These are phyloP conservation scores for Candolleomyces eurysporus DNA, from an alignment of 768 basidiomycete genomes.

Conservation along the genomic window DNA sequence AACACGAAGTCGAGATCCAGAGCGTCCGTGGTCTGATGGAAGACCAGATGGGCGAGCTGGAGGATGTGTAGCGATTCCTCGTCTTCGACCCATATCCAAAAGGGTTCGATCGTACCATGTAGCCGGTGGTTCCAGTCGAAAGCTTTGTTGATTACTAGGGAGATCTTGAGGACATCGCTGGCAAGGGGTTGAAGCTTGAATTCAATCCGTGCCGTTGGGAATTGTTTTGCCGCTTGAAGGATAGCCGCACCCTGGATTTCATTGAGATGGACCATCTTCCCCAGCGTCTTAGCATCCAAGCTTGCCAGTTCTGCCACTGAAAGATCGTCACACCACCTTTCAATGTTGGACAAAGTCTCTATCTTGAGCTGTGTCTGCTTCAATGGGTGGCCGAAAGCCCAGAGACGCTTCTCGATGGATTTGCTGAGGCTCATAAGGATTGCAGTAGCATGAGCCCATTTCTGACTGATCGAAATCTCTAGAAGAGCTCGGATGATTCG, in stretches of 20 bases:
- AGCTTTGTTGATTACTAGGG: slow-evolving; percentile 54
- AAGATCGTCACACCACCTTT: slow-evolving; percentile 80
- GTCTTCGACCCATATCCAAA: slow-evolving; percentile 97
- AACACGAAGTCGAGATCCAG: slow-evolving; percentile 79
- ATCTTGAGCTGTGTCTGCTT: slow-evolving; percentile 74
- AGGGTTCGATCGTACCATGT: slow-evolving; percentile 79
- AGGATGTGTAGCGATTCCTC: slow-evolving; percentile 77
- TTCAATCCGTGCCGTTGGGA: slow-evolving; percentile 69
- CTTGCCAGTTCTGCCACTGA: slow-evolving; percentile 68
- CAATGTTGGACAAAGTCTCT: slow-evolving; percentile 76
- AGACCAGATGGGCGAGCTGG: slow-evolving; percentile 69
- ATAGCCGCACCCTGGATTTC: slow-evolving; percentile 80
- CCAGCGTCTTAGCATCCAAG: slow-evolving; percentile 67
- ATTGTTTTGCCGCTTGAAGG: slow-evolving; percentile 75
- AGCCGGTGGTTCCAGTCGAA: slow-evolving; percentile 81
- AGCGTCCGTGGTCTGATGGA: slow-evolving; percentile 61
- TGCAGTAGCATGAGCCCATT: slow-evolving; percentile 81
- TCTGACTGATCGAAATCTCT: slow-evolving; percentile 90
- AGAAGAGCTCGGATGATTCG: slow-evolving; percentile 93
- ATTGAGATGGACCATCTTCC: slow-evolving; percentile 82
- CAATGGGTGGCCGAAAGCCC: slow-evolving; percentile 94
- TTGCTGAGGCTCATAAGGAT: slow-evolving; percentile 91
- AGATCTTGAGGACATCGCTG: slow-evolving; percentile 78
- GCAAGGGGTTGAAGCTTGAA: slow-evolving; percentile 80
- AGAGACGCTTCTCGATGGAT: slow-evolving; percentile 86